Conservation (phyloP, 2,329 filamentous ascomycete species). For the Colletotrichum gloeosporioides region DNA sequence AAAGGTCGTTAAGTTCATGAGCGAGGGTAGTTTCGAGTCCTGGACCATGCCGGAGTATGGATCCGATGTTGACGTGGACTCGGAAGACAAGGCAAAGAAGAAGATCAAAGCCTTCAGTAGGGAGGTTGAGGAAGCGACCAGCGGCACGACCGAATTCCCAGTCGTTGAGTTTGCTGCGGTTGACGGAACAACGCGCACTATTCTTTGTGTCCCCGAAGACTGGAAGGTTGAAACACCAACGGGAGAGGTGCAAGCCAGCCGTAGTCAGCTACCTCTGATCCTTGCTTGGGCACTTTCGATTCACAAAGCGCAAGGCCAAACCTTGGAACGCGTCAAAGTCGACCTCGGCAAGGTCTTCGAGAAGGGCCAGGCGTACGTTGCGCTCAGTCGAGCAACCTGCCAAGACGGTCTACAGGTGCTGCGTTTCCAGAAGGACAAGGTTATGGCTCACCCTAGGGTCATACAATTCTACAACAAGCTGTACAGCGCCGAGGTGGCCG, state of each 20-base stretch:
- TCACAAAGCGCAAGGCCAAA: conserved; percentile 97
- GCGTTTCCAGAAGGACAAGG: conserved; percentile 86
- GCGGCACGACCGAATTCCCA: conserved; percentile 65
- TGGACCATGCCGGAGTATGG: conserved; percentile 37
- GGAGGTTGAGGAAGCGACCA: conserved; percentile 46
- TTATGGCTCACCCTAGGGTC: conserved; percentile 92
- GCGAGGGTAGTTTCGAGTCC: conserved; percentile 43
- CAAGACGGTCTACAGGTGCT: conserved; percentile 88
- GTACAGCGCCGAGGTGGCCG: conserved; percentile 70
- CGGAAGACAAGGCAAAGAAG: conserved; percentile 54
- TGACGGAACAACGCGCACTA: conserved; percentile 76
- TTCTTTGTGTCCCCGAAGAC: conserved; percentile 84
- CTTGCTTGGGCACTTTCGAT: conserved; percentile 97
- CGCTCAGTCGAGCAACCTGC: conserved; percentile 87
- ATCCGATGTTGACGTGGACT: conserved; percentile 45
- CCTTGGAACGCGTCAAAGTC: conserved; percentile 90
- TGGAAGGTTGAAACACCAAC: conserved; percentile 99
- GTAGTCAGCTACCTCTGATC: conserved; percentile 84
- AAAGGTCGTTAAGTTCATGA: conserved; percentile 81
- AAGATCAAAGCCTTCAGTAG: conserved; percentile 60
- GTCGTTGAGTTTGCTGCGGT: conserved; percentile 83
- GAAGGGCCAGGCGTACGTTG: conserved; percentile 97
- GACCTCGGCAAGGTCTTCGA: conserved; percentile 93
- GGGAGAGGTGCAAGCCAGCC: conserved; percentile 89
- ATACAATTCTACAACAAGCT: conserved; percentile 85